Evolutionary conservation across 1,284 basidiomycete species (phyloP), one percentile per base, ranked within the genome.

Genomic region (Lentinula novae-zelandiae): DNA sequence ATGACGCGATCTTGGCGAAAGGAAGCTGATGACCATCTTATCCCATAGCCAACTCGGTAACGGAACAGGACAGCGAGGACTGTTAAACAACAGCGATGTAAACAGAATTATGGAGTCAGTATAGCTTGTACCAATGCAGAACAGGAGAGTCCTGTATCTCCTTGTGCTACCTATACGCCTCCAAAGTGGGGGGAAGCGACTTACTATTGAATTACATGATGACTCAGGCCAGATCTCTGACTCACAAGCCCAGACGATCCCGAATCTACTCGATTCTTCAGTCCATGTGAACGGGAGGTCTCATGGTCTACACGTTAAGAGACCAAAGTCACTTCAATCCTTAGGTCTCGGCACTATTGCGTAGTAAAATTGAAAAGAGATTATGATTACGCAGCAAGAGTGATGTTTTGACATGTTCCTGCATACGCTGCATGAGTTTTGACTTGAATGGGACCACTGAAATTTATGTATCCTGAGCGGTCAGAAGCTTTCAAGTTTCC

Each of bases 1-100:
- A 56, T 56, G 54, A 56, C 51, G 51, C 51, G 51, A 53, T 53
- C 22, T 50, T 34, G 49, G 15, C 49, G 49, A 33, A 22, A 46
- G n/a, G 42, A 44, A 17, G 42, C 17, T 46, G 17, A 8, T 46
- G 44, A 46, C 17, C n/a, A 8, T 46, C 6, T 22, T 46, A 22
- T 7, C 9, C 7, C 8, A 22, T 7, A 0, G 44, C 9, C 20
- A 7, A 20, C 20, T 7, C 17, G 13, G 13, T 15, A 7, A 2
- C 15, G 4, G 44, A 46, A 46, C 6, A 20, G n/a, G 20, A 1
- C 2, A 46, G 36, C 36, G 36, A 46, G 44, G 44, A 17, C 20
- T 46, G 44, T 20, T 46, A 22, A 10, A 44, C 40, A n/a, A 12
- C 13, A 12, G 36, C 9, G 4, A 12, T 38, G 12, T 38, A 12